Conservation (phyloP, 179 eudicot genomes). For the Camellia oleifera region DNA sequence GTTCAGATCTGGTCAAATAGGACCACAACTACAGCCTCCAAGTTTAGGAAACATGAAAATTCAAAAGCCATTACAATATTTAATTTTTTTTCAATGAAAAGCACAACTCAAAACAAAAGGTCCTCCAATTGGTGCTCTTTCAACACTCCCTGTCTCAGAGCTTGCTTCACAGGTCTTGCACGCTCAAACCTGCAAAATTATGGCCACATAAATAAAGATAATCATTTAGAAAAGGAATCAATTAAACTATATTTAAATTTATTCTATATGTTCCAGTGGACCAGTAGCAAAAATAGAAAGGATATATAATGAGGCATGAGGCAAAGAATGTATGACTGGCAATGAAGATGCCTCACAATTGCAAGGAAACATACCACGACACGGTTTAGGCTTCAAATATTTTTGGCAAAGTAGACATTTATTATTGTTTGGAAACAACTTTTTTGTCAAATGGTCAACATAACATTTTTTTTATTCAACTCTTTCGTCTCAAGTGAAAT, state of each 20-base stretch:
- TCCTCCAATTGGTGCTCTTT: too few species aligned
- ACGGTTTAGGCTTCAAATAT: too few species aligned
- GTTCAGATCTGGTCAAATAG: not conserved
- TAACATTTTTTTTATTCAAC: too few species aligned
- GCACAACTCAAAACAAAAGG: not conserved
- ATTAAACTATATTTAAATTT: too few species aligned
- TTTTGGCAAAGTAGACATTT: too few species aligned
- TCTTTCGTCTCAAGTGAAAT: too few species aligned
- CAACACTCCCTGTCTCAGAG: too few species aligned
- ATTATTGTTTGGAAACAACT: too few species aligned
- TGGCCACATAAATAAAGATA: not conserved
- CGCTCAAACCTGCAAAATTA: constrained; percentile 26
- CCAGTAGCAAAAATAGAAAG: not conserved
- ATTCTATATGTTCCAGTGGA: too few species aligned
- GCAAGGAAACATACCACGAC: not conserved
- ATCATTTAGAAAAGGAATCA: not conserved
- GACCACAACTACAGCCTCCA: not conserved
- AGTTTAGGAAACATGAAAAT: not conserved
- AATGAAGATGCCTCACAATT: not conserved
- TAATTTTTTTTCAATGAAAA: not conserved
- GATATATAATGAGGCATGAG: too few species aligned
- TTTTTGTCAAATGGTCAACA: too few species aligned
- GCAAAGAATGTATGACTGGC: too few species aligned
- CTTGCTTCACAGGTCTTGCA: constrained; percentile 27
- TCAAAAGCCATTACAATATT: not conserved